Evolutionary conservation across 345 rosid genomes (phyloP).

Genomic region (Pistacia integerrima): DNA sequence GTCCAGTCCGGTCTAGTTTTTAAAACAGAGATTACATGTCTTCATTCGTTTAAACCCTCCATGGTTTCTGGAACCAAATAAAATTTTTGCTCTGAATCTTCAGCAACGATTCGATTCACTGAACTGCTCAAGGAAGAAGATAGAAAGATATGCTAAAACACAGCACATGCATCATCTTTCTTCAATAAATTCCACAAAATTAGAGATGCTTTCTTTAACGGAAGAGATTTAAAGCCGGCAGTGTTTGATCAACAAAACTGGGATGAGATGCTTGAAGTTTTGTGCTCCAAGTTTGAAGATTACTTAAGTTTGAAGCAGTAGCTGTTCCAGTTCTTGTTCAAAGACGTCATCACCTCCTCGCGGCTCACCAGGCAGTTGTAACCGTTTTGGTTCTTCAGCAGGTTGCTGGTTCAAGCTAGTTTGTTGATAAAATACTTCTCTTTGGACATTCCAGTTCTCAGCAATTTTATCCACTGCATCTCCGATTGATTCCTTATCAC

Average conservation of each 20-base stretch:
- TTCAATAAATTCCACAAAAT: no score
- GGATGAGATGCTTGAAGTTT: background rate
- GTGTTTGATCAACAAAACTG: background rate
- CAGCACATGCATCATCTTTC: no score
- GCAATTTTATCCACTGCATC: constrained; percentile 43
- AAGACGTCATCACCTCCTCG: constrained; percentile 38
- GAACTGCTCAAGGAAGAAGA: background rate
- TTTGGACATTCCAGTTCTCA: constrained; percentile 63
- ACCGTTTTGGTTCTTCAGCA: constrained; percentile 13
- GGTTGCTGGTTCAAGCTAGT: constrained; percentile 40
- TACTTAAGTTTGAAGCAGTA: constrained; percentile 28
- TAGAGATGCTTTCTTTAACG: no score
- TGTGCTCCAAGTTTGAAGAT: background rate
- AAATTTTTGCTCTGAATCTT: background rate
- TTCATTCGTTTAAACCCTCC: background rate
- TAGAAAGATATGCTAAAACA: no score
- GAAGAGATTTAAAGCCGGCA: no score
- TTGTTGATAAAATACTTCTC: constrained; percentile 41
- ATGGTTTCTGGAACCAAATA: background rate
- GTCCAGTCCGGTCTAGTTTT: no score
- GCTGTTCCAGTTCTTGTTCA: constrained; percentile 39
- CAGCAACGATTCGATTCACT: background rate
- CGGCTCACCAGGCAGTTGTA: constrained; percentile 8
- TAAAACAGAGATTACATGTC: background rate
- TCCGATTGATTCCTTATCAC: constrained; percentile 45